A percentile compares a stretch with the other conserved stretches of the same genome.
phyloP scores from a whole-genome alignment of 2,329 filamentous ascomycete genomes.

The Aspergillus sp. region DNA sequence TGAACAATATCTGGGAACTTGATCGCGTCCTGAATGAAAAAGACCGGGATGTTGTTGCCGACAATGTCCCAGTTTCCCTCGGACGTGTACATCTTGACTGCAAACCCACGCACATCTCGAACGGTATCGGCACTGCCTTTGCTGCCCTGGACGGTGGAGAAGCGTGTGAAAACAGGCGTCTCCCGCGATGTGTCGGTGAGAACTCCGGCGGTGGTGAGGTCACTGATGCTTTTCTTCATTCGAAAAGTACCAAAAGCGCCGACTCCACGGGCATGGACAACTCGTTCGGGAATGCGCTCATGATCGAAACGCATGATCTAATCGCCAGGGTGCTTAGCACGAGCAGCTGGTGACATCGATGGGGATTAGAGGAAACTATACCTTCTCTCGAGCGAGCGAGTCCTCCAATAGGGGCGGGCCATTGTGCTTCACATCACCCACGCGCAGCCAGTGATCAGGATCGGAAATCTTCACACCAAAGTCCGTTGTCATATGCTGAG shows the following conservation, averaged over 20 bases:
- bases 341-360: background rate
- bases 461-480: slow-evolving; percentile 72
- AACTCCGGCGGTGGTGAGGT: slow-evolving; percentile 63
- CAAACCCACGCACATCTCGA: slow-evolving; percentile 79
- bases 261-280: slow-evolving; percentile 65
- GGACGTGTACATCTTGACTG: slow-evolving; percentile 73
- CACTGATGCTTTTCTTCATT: slow-evolving; percentile 61
- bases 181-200: slow-evolving; percentile 67
- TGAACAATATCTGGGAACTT: slow-evolving; percentile 44
- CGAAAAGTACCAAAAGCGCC: slow-evolving; percentile 68
- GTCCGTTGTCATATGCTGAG: slow-evolving; percentile 69
- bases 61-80: slow-evolving; percentile 68
- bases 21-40: slow-evolving; percentile 44
- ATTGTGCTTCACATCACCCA: slow-evolving; percentile 60
- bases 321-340: background rate
- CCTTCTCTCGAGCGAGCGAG: slow-evolving; percentile 70
- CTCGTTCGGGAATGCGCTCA: slow-evolving; percentile 67
- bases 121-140: slow-evolving; percentile 77
- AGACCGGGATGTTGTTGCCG: slow-evolving; percentile 44
- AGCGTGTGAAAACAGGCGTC: slow-evolving; percentile 68
- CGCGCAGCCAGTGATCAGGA: slow-evolving; percentile 75
- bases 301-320: slow-evolving; percentile 69
- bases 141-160: slow-evolving; percentile 75
- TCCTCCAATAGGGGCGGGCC: slow-evolving; percentile 73
- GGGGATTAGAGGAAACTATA: slow-evolving; percentile 31